Evolutionary conservation across 192 early-diverging fungal genomes (phyloP).

Genomic region (Coemansia sp.): DNA sequence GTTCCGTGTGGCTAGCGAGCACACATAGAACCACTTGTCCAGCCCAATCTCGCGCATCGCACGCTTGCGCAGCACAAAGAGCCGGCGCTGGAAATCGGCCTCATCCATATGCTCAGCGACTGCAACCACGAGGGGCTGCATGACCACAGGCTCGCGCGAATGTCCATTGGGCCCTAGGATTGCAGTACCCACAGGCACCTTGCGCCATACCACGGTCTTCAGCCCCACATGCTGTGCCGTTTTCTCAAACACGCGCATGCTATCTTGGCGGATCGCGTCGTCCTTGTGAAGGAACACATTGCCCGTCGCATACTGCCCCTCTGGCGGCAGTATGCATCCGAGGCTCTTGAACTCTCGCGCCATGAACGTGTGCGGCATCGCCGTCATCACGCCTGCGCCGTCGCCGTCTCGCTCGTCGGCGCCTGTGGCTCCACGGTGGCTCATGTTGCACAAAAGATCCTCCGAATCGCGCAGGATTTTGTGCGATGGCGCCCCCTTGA

Average conservation of each 20-base stretch:
- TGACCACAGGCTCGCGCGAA: conserved; percentile 87
- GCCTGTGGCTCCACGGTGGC: conserved; percentile 93
- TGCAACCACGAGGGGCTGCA: conserved; percentile 88
- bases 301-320: conserved; percentile 94
- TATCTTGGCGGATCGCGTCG: conserved; percentile 63
- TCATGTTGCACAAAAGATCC: conserved; percentile 97
- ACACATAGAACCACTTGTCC: conserved; percentile 95
- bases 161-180: conserved; percentile 88
- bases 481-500: conserved; percentile 82
- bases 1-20: conserved; percentile 89
- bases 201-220: conserved; percentile 83
- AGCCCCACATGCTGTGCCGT: conserved; percentile 76
- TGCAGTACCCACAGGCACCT: conserved; percentile 77
- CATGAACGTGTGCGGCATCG: conserved; percentile 91
- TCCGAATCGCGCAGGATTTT: conserved; percentile 87
- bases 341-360: conserved; percentile 60
- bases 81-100: conserved; percentile 73
- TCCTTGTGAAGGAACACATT: conserved; percentile 87
- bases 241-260: conserved; percentile 72
- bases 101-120: conserved; percentile 38
- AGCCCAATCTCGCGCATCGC: conserved; percentile 80
- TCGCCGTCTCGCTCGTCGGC: conserved; percentile 96
- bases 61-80: conserved; percentile 89
- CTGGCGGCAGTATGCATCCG: conserved; percentile 65
- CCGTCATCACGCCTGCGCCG: conserved; percentile 96